Base-by-base conservation (phyloP, 352 stramenopile species). In the Peronospora belbahrii region DNA sequence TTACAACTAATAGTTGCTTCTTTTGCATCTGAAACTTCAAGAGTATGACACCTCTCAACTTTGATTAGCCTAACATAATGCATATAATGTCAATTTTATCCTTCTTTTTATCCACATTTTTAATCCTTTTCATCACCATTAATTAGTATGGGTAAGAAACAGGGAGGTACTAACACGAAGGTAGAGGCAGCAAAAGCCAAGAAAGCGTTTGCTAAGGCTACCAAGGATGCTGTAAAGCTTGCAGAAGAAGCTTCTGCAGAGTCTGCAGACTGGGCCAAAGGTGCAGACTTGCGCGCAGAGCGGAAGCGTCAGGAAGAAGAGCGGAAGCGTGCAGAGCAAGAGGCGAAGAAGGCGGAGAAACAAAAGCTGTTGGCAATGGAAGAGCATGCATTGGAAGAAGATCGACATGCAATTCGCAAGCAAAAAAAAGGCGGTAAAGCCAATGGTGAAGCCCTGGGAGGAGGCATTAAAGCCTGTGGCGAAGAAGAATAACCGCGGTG, bases 401-500 rank as follows among this genome's bases (percentile, higher is more conserved):
- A 84, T 57, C 83, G 84, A 48, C 33, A 56, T 20, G 66, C 67
- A 11, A 83, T 85, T 55, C 68, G 73, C 43, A 88, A 84, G 58
- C 67, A 67, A 34, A 81, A 85, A n/a, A 58, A 85, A 88, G 40
- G 42, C 81, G 24, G 56, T 59, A 8, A 85, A 88, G 43, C 70
- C 82, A 22, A 59, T 62, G 25, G 66, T 65, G 23, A 74, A 74
- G 48, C 77, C 77, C 18, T 88, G 77, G 77, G 77, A 88, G 42
- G 70, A 77, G 15, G 77, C 77, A 39, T 66, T 86, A 10, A 71
- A 73, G 41, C 69, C 77, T 0, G 47, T 56, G 2, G 59, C 17
- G 40, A 86, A 88, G 60, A 88, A 85, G 65, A 86, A 32, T 62
- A 85, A 75, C 58, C 68, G 72, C 15, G 74, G 77, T 14, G 71